Percentiles rank a stretch among this genome's conserved stretches.
These are phyloP conservation scores for Penicillium sp. DNA, from an alignment of 2,329 filamentous ascomycete species.

Conservation along the genomic window DNA sequence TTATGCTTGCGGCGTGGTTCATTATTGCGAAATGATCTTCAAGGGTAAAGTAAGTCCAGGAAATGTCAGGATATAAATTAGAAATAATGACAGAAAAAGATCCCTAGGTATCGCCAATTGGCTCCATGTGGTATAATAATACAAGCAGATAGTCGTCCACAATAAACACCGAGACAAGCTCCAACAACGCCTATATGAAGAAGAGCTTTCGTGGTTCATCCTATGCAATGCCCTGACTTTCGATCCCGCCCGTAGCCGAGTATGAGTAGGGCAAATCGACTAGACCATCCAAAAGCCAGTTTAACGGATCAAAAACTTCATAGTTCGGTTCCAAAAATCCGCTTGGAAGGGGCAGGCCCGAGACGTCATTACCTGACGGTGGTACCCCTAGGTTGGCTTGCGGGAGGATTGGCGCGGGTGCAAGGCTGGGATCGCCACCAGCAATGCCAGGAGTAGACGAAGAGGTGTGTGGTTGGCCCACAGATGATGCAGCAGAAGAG, in stretches of 20 bases:
- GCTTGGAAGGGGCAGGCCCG: constrained; percentile 27
- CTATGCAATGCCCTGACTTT: constrained; percentile 38
- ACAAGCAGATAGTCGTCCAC: constrained; percentile 13
- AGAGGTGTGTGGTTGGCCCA: constrained; percentile 40
- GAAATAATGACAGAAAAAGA: constrained; percentile 5
- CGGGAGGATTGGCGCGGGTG: constrained; percentile 34
- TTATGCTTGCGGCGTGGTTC: no score
- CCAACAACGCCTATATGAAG: constrained; percentile 1
- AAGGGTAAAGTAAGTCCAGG: no score
- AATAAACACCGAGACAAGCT: constrained; percentile 4
- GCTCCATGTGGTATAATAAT: constrained; percentile 23
- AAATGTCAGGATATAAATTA: constrained; percentile 2
- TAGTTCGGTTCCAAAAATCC: constrained; percentile 65
- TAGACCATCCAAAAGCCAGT: constrained; percentile 87
- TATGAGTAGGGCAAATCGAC: constrained; percentile 71
- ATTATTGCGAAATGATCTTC: no score
- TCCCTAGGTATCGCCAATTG: constrained; percentile 20
- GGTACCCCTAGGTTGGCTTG: constrained; percentile 29
- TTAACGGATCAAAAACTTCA: constrained; percentile 85
- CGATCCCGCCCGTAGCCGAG: constrained; percentile 49
- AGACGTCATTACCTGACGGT: constrained; percentile 18
- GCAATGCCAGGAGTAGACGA: constrained; percentile 35
- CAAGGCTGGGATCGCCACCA: constrained; percentile 42
- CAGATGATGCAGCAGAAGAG: constrained; percentile 60
- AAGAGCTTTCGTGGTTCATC: not conserved